These are phyloP conservation scores for Lathyrus tuberosus DNA, from an alignment of 306 rosid species.

Conservation along the genomic window DNA sequence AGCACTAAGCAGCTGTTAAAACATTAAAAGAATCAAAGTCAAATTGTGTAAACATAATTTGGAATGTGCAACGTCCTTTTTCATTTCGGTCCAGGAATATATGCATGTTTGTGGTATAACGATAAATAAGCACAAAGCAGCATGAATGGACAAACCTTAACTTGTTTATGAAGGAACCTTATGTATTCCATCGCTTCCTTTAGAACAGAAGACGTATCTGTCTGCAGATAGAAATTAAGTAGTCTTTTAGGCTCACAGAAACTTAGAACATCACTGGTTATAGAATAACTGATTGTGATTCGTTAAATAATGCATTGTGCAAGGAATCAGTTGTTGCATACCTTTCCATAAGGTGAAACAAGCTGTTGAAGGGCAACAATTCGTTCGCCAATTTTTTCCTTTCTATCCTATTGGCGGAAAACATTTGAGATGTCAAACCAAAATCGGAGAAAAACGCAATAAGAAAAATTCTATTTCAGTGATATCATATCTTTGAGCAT, in stretches of 20 bases:
- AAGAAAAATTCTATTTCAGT: not conserved
- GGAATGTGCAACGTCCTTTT: not conserved
- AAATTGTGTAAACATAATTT: not conserved
- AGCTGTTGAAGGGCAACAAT: conserved; percentile 91
- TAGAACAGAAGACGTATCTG: conserved; percentile 97
- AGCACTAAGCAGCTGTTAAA: conserved; percentile 85
- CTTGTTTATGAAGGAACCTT: conserved; percentile 93
- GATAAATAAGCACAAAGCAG: conserved; percentile 29
- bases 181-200: conserved; percentile 91
- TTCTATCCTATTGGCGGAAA: conserved; percentile 68
- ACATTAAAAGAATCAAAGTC: conserved; percentile 32
- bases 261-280: not conserved
- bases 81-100: conserved; percentile 12
- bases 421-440: conserved; percentile 31
- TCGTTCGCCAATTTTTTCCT: conserved; percentile 86
- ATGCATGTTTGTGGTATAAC: not conserved
- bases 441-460: not conserved
- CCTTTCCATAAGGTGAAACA: conserved; percentile 99
- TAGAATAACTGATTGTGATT: not conserved
- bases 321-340: conserved; percentile 38
- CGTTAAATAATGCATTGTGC: conserved; percentile 4
- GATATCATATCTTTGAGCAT: conserved; percentile 5
- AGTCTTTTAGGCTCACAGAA: conserved; percentile 28
- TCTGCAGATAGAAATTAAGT: conserved; percentile 60
- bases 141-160: conserved; percentile 75